Conservation (phyloP, 2,329 filamentous ascomycete species). For the Nigrospora oryzae region DNA sequence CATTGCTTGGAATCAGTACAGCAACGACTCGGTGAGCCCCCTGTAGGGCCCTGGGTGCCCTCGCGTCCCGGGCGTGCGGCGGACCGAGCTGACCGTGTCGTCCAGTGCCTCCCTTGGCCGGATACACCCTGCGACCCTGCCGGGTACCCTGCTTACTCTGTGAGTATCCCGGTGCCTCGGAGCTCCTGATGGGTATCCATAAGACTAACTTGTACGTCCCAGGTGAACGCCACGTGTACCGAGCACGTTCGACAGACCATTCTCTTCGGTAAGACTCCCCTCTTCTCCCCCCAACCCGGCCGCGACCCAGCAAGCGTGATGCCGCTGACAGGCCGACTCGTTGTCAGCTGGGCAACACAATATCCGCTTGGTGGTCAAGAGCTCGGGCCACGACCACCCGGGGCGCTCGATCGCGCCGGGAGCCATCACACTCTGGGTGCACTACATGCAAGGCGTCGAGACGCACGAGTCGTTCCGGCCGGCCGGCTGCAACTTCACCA, state of each 20-base stretch:
- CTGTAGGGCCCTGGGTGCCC: too few relatives aligned
- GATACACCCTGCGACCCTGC: conserved; percentile 24
- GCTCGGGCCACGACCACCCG: conserved; percentile 35
- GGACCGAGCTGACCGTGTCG: too few relatives aligned
- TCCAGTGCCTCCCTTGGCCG: conserved; percentile 31
- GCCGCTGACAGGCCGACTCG: neutral
- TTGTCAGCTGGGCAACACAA: conserved; percentile 29
- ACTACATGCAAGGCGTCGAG: conserved; percentile 30
- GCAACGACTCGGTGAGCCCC: conserved; percentile 30
- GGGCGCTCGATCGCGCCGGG: conserved; percentile 39
- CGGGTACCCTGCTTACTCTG: conserved; percentile 24
- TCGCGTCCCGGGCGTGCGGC: too few relatives aligned
- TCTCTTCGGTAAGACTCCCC: conserved; percentile 32
- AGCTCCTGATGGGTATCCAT: too few relatives aligned
- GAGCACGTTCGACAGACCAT: conserved; percentile 26
- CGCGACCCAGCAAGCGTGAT: too few relatives aligned
- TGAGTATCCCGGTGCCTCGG: neutral
- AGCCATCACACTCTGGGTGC: conserved; percentile 45
- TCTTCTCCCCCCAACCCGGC: too few relatives aligned
- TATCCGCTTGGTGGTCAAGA: conserved; percentile 32
- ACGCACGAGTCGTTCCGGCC: conserved; percentile 31
- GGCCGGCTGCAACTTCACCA: conserved; percentile 27
- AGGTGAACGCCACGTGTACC: conserved; percentile 27
- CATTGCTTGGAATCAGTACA: conserved; percentile 30
- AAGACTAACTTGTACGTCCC: conserved; percentile 11